Evolutionary conservation across 139 green algal genomes (phyloP).

Genomic region (Pleodorina starrii): DNA sequence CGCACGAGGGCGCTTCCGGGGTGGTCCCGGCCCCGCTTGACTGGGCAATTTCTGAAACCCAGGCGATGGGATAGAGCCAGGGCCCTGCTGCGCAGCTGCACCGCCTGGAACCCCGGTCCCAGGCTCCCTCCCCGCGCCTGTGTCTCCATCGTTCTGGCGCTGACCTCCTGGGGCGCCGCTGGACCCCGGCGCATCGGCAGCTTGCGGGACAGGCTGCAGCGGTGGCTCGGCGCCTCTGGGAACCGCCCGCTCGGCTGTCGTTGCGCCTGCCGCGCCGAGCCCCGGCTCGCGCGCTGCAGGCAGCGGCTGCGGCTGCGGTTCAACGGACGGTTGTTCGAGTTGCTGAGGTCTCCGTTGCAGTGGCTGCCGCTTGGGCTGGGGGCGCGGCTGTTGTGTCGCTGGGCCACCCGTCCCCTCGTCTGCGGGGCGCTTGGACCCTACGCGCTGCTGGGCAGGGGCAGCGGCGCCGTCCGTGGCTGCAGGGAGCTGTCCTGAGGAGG

Average conservation of each 20-base stretch:
- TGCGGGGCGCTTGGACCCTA: neutral
- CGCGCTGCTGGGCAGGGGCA: neutral
- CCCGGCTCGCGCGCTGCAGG: neutral
- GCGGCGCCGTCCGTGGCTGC: too few species aligned
- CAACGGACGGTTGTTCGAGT: neutral
- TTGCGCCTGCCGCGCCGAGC: neutral
- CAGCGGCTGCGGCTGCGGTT: neutral
- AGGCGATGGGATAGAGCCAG: too few species aligned
- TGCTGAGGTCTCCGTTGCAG: neutral
- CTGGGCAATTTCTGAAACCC: neutral
- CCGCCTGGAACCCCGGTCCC: too few species aligned
- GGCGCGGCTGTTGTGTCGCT: neutral
- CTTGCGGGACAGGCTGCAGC: neutral
- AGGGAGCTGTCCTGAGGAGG: too few species aligned
- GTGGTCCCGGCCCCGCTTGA: neutral
- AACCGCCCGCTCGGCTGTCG: neutral
- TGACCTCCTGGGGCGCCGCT: too few species aligned
- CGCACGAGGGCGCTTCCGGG: neutral
- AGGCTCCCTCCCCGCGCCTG: too few species aligned
- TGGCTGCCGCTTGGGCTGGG: neutral
- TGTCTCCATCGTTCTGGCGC: neutral
- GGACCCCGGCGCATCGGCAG: too few species aligned
- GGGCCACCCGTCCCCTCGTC: neutral
- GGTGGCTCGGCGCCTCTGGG: neutral
- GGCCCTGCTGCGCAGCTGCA: too few species aligned